phyloP scores from a whole-genome alignment of 2,329 filamentous ascomycete genomes.

The Fusarium longipes region DNA sequence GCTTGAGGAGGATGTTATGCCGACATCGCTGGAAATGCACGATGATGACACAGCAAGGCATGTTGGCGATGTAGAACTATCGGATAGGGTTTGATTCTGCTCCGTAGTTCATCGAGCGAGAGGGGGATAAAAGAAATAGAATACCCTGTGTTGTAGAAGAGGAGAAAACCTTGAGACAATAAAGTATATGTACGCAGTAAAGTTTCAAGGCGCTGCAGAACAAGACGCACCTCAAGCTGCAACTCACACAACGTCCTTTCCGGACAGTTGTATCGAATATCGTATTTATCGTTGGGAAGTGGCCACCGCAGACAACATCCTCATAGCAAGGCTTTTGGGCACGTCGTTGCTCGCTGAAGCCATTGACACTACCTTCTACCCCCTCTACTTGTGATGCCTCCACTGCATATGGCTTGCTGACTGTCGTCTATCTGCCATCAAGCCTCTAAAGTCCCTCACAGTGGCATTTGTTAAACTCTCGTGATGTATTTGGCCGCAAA shows the following conservation, averaged over 20 bases:
- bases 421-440: neutral
- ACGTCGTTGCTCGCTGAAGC: slow-evolving; percentile 3
- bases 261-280: slow-evolving; percentile 16
- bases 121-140: neutral
- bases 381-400: neutral
- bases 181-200: neutral
- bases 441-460: neutral
- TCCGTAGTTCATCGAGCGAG: neutral
- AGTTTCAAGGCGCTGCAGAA: slow-evolving; percentile 6
- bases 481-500: slow-evolving; percentile 27
- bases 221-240: neutral
- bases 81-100: neutral
- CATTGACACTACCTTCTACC: slow-evolving; percentile 7
- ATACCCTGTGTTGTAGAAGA: neutral
- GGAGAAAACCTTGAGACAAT: neutral
- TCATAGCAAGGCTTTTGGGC: neutral
- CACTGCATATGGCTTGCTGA: neutral
- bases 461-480: slow-evolving; percentile 18
- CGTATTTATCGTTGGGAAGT: slow-evolving; percentile 25
- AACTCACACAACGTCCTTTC: slow-evolving; percentile 19
- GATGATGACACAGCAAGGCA: slow-evolving; percentile 49
- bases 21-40: slow-evolving; percentile 43
- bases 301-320: slow-evolving; percentile 11
- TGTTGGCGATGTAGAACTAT: slow-evolving; percentile 15
- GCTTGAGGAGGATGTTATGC: slow-evolving; percentile 45